A percentile compares a stretch with the other conserved stretches of the same genome.
Conservation (phyloP, 2,329 filamentous ascomycete species). For the Colletotrichum caudatum region DNA sequence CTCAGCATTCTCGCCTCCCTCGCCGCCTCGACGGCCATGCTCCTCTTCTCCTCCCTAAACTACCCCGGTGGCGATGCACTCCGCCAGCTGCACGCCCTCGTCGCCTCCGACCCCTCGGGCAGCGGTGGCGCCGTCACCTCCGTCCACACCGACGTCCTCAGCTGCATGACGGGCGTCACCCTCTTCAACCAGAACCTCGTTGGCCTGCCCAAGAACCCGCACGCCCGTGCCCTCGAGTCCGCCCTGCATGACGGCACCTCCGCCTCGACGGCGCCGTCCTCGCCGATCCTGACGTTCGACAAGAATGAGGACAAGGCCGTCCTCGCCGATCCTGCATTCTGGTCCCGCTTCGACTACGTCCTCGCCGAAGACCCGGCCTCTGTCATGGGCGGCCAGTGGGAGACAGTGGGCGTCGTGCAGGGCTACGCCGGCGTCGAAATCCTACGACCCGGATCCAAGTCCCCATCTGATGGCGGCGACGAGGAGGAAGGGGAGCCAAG, state of each 20-base stretch:
- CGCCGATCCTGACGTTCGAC: slow-evolving; percentile 61
- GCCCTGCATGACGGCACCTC: slow-evolving; percentile 41
- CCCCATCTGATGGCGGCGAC: slow-evolving; percentile 20
- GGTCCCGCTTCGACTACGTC: slow-evolving; percentile 73
- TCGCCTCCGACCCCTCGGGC: slow-evolving; percentile 44
- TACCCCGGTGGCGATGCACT: slow-evolving; percentile 93
- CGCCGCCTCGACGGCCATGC: slow-evolving; percentile 72
- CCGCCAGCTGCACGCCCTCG: slow-evolving; percentile 59
- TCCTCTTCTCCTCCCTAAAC: slow-evolving; percentile 87
- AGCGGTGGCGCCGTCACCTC: slow-evolving; percentile 50
- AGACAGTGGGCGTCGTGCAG: slow-evolving; percentile 66
- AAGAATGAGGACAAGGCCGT: slow-evolving; percentile 68
- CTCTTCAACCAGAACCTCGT: slow-evolving; percentile 68
- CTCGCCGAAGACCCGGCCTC: slow-evolving; percentile 65
- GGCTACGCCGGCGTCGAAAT: slow-evolving; percentile 71
- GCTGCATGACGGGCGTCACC: slow-evolving; percentile 77
- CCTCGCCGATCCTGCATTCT: slow-evolving; percentile 66
- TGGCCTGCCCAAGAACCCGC: slow-evolving; percentile 52
- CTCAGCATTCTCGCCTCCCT: slow-evolving; percentile 72
- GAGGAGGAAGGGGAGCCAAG: slow-evolving; percentile 43
- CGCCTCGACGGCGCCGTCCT: slow-evolving; percentile 35
- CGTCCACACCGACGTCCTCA: slow-evolving; percentile 74
- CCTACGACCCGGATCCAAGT: slow-evolving; percentile 59
- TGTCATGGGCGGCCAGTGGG: slow-evolving; percentile 65
- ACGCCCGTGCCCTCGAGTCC: slow-evolving; percentile 39